Base-by-base conservation (phyloP, 352 stramenopile genomes). In the Pythium rishiriense region DNA sequence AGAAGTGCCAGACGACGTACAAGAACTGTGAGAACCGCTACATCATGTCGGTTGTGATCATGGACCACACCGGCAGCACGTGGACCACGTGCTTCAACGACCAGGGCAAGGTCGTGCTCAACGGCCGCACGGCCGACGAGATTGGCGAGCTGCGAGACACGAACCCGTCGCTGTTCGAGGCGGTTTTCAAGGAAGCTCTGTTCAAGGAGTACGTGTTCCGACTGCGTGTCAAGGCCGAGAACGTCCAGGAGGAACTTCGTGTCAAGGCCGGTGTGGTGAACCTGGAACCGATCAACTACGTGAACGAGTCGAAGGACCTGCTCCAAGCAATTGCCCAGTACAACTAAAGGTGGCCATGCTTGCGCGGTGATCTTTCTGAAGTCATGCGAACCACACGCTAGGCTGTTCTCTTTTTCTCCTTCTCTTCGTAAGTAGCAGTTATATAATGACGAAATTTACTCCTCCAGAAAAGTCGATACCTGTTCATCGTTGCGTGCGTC, bases 71-170 rank as follows among this genome's bases (percentile, higher is more conserved):
- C 37, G 90, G 84, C 37, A 97, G 83, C 52, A 92, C 89, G 28
- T 99, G 96, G 94, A 97, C 98, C 50, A 98, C 91, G 25, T 88
- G 96, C 56, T 99, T 99, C 73, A 98, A 99, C 70, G 96, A 99
- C 66, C 87, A 98, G 73, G 96, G 93, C 35, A 88, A 98, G 73
- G 74, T 91, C n/a, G 66, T 99, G 31, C 88, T 99, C 47, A 87
- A 93, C 50, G 80, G 82, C 58, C 79, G 84, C 26, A 97, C 86
- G 21, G 97, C 97, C 4, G 92, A 99, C 76, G 91, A 99, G 70
- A 88, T 98, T 41, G 81, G 70, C 26, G 82, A 93, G 64, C 79
- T 97, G 54, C 75, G 83, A 49, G 86, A 94, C 46, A 82, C 78
- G 33, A 94, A 98, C 69, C 77, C 91, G 55, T 76, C 88, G 28